A percentile compares a stretch with the other conserved stretches of the same genome.
phyloP scores from a whole-genome alignment of 257 asterid species.

The Nicotiana obtusifolia region DNA sequence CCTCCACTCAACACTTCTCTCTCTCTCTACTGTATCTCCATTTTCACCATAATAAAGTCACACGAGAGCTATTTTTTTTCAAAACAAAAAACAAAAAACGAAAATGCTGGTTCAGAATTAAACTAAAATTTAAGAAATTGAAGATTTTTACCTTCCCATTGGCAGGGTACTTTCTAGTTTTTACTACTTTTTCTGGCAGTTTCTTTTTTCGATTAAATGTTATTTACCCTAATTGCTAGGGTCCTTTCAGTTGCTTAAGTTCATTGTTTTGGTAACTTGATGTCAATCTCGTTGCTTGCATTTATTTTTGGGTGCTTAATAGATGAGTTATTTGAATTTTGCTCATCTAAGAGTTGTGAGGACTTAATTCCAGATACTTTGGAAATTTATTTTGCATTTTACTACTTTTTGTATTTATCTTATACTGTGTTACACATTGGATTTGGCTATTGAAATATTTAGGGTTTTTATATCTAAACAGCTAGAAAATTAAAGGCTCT shows the following conservation, averaged over 20 bases:
- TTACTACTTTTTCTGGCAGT: constrained; percentile 19
- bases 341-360: neutral
- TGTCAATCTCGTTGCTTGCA: neutral
- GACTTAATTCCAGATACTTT: neutral
- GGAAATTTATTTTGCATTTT: neutral
- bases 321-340: neutral
- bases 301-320: neutral
- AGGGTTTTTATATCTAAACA: neutral
- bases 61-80: neutral
- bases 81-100: neutral
- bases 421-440: neutral
- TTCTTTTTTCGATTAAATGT: neutral
- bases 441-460: neutral
- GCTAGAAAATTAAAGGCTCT: neutral
- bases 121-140: constrained; percentile 15
- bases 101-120: constrained; percentile 18
- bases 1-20: neutral
- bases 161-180: constrained; percentile 31
- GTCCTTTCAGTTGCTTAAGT: constrained; percentile 4
- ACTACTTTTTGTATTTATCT: neutral
- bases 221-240: constrained; percentile 3
- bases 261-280: neutral
- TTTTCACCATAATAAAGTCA: neutral
- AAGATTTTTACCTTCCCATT: constrained; percentile 43
- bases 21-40: neutral